Conservation (phyloP, 345 rosid species). For the Bruguiera gymnorhiza region DNA sequence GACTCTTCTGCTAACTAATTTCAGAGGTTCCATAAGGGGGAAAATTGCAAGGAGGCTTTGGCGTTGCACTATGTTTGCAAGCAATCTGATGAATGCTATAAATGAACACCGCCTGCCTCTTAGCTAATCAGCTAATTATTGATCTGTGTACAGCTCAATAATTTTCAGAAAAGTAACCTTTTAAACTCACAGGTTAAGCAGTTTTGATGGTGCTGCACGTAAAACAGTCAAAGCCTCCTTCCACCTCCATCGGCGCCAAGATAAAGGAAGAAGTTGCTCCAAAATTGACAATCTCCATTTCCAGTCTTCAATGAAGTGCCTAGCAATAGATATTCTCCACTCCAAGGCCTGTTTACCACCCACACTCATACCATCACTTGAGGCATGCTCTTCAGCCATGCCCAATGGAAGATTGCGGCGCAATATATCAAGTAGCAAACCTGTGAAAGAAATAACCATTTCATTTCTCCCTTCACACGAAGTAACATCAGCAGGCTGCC, state of each 20-base stretch:
- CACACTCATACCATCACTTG: conserved; percentile 47
- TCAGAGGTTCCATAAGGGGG: no score
- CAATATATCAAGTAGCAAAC: conserved; percentile 65
- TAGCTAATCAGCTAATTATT: no score
- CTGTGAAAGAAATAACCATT: conserved; percentile 72
- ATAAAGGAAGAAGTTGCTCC: conserved; percentile 86
- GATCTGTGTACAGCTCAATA: not conserved
- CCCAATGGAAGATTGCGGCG: conserved; percentile 61
- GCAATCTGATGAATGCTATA: no score
- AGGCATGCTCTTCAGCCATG: conserved; percentile 47
- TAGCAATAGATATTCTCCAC: conserved; percentile 77
- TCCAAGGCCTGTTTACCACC: conserved; percentile 78
- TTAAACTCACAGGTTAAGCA: conserved; percentile 80
- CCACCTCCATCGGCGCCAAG: conserved; percentile 85
- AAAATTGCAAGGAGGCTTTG: no score
- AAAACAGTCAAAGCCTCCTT: conserved; percentile 86
- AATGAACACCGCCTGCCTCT: no score
- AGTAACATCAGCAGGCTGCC: conserved; percentile 43
- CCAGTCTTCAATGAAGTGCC: conserved; percentile 85
- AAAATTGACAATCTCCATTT: conserved; percentile 91
- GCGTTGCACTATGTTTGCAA: no score
- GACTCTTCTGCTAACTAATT: no score
- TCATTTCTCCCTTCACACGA: conserved; percentile 60
- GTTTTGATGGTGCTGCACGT: conserved; percentile 88
- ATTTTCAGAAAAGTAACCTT: conserved; percentile 11